These are phyloP conservation scores for Evernia prunastri DNA, from an alignment of 495 filamentous ascomycete genomes.

Conservation along the genomic window DNA sequence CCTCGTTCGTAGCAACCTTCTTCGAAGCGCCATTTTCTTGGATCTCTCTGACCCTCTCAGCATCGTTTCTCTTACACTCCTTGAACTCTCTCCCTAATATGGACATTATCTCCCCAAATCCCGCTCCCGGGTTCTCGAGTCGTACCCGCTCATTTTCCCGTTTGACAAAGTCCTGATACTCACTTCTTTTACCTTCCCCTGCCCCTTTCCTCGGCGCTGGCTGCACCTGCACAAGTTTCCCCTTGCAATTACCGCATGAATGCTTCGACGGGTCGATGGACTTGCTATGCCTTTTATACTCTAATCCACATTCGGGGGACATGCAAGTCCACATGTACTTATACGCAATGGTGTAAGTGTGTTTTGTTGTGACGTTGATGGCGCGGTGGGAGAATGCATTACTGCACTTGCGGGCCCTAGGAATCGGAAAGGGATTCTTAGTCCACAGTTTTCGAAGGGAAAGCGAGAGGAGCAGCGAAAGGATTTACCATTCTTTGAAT, in stretches of 20 bases:
- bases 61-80: constrained; percentile 16
- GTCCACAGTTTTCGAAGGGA: background rate
- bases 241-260: constrained; percentile 64
- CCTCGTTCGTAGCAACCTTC: constrained; percentile 20
- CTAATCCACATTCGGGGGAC: constrained; percentile 48
- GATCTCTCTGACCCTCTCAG: background rate
- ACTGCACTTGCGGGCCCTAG: constrained; percentile 45
- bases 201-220: constrained; percentile 56
- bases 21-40: background rate
- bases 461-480: background rate
- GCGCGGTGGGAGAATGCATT: constrained; percentile 42
- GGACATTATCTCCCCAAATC: constrained; percentile 24
- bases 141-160: constrained; percentile 22
- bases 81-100: constrained; percentile 24
- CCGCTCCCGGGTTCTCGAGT: constrained; percentile 20
- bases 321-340: constrained; percentile 82
- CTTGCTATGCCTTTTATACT: constrained; percentile 75
- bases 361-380: constrained; percentile 77
- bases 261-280: constrained; percentile 63
- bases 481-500: constrained; percentile 65
- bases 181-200: constrained; percentile 31
- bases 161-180: constrained; percentile 59
- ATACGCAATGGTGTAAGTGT: constrained; percentile 79
- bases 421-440: background rate
- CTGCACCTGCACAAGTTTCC: constrained; percentile 65